Conservation (phyloP, 2,329 filamentous ascomycete genomes). For the Acrodontium crateriforme region DNA sequence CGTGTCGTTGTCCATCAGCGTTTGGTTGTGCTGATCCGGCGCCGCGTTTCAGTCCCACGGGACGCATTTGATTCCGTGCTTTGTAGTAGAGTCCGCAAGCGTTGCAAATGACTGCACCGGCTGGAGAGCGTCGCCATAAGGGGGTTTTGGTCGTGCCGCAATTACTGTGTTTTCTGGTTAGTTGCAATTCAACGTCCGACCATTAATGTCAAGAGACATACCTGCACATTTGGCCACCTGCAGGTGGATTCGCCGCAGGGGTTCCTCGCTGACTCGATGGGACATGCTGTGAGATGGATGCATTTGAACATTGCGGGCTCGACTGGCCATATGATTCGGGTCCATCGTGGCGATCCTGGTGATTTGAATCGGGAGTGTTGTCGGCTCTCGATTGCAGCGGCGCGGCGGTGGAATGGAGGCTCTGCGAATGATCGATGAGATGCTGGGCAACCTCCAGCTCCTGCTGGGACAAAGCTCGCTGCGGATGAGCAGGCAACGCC, state of each 20-base stretch:
- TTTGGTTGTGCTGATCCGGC: constrained; percentile 26
- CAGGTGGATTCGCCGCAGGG: constrained; percentile 18
- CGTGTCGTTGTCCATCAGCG: constrained; percentile 21
- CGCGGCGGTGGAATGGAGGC: constrained; percentile 8
- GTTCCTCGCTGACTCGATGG: constrained; percentile 1
- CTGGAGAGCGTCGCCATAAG: constrained; percentile 83
- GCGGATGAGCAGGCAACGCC: too few relatives aligned
- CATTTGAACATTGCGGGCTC: constrained; percentile 1
- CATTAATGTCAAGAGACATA: constrained; percentile 25
- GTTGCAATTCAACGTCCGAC: constrained; percentile 1
- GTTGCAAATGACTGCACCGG: constrained; percentile 93
- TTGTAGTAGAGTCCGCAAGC: constrained; percentile 92
- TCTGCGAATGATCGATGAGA: constrained; percentile 34
- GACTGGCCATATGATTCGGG: too few relatives aligned
- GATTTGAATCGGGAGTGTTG: too few relatives aligned
- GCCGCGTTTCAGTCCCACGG: constrained; percentile 77
- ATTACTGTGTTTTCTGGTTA: constrained; percentile 51
- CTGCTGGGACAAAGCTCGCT: constrained; percentile 32
- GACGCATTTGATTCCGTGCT: constrained; percentile 78
- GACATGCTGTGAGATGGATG: constrained; percentile 2
- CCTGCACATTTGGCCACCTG: constrained; percentile 61
- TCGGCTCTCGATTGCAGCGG: background rate
- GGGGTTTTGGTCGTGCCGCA: constrained; percentile 90
- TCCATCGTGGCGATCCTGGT: constrained; percentile 6
- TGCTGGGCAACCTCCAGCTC: constrained; percentile 37